These are phyloP conservation scores for Podospora anserina DNA, from an alignment of 495 filamentous ascomycete genomes.

Conservation along the genomic window DNA sequence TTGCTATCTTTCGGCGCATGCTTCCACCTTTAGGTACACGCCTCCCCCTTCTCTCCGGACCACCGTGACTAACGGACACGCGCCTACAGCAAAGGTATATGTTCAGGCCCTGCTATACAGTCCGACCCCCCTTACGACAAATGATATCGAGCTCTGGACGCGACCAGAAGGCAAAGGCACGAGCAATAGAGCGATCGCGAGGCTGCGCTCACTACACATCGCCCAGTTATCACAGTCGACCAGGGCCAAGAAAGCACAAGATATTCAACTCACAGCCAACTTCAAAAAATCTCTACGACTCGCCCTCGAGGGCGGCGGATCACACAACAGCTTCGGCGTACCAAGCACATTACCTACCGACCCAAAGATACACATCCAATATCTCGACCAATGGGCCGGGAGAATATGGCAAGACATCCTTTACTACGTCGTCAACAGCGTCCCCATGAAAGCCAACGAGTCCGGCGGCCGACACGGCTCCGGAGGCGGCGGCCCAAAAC, in stretches of 20 bases:
- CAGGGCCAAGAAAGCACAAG: constrained; percentile 53
- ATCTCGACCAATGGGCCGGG: constrained; percentile 82
- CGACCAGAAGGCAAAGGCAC: constrained; percentile 67
- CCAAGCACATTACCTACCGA: constrained; percentile 61
- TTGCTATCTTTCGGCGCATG: constrained; percentile 97
- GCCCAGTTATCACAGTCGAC: constrained; percentile 57
- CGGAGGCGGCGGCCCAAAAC: constrained; percentile 47
- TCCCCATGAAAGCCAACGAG: constrained; percentile 37
- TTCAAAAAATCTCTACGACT: constrained; percentile 75
- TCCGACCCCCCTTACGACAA: constrained; percentile 66
- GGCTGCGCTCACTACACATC: constrained; percentile 81
- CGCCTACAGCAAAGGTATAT: constrained; percentile 77
- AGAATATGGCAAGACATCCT: constrained; percentile 93
- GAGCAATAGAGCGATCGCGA: constrained; percentile 74
- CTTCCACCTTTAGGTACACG: constrained; percentile 78
- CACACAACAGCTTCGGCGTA: constrained; percentile 85
- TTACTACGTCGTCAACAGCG: constrained; percentile 79
- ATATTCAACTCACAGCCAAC: constrained; percentile 67
- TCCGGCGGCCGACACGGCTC: constrained; percentile 19
- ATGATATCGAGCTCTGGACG: constrained; percentile 82
- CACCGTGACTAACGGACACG: constrained; percentile 11
- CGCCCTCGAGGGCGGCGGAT: constrained; percentile 80
- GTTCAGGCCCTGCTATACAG: constrained; percentile 93
- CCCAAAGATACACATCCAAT: constrained; percentile 56
- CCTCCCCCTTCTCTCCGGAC: constrained; percentile 5